Evolutionary conservation across 2,329 filamentous ascomycete species (phyloP).

Genomic region (Fusarium stilboides): DNA sequence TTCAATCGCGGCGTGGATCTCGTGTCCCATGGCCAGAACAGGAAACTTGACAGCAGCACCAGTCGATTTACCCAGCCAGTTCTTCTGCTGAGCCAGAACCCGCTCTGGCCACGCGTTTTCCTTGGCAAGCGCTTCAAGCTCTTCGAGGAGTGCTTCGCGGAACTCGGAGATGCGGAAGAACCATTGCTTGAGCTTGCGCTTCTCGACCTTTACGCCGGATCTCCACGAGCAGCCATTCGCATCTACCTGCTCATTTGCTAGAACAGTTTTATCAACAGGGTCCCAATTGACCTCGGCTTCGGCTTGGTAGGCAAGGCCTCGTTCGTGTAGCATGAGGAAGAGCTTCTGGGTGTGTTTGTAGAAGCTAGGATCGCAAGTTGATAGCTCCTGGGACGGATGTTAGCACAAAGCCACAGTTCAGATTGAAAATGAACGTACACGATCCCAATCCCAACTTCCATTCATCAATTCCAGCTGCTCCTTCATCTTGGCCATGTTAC

Average conservation of each 20-base stretch:
- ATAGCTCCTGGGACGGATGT: constrained; percentile 74
- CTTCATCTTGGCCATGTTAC: constrained; percentile 90
- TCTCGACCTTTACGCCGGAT: constrained; percentile 87
- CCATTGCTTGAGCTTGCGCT: constrained; percentile 87
- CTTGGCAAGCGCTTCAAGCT: constrained; percentile 76
- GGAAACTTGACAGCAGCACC: constrained; percentile 82
- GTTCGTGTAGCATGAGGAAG: constrained; percentile 82
- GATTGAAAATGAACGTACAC: constrained; percentile 68
- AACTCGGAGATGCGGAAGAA: constrained; percentile 89
- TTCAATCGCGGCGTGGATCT: constrained; percentile 68
- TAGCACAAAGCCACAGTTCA: neutral
- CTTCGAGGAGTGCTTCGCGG: constrained; percentile 78
- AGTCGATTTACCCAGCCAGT: constrained; percentile 87
- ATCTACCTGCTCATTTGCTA: constrained; percentile 96
- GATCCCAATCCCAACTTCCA: constrained; percentile 85
- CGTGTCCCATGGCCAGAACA: constrained; percentile 62
- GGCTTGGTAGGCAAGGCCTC: constrained; percentile 84
- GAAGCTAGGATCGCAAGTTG: constrained; percentile 86
- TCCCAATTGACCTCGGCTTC: constrained; percentile 93
- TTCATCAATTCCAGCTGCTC: constrained; percentile 84
- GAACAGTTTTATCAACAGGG: constrained; percentile 88
- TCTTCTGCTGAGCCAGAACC: constrained; percentile 85
- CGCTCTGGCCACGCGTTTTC: constrained; percentile 83
- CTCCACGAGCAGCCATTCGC: constrained; percentile 88
- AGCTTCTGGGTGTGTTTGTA: constrained; percentile 92